phyloP scores from a whole-genome alignment of 345 rosid species.

The Gossypium stocksii region DNA sequence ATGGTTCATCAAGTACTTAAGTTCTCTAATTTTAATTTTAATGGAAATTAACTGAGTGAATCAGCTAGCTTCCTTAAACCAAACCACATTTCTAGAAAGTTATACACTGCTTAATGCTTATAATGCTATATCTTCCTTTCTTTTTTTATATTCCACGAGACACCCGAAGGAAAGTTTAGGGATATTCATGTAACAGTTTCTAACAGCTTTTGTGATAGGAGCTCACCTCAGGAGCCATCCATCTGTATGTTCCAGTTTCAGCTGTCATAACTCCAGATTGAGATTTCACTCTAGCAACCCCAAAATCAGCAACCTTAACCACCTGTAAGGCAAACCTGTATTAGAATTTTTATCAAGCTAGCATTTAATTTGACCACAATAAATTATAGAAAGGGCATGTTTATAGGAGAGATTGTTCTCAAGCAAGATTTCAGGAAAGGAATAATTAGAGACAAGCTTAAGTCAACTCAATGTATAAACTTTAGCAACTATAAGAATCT shows the following conservation, averaged over 20 bases:
- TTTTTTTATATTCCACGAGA: not conserved
- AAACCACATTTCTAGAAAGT: not conserved
- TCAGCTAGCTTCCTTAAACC: not conserved
- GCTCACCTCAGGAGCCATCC: constrained; percentile 99
- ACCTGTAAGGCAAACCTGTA: constrained; percentile 45
- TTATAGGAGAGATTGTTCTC: not conserved
- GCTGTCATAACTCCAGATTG: constrained; percentile 99
- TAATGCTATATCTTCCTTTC: not conserved
- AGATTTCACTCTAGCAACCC: constrained; percentile 90
- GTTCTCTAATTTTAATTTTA: not conserved
- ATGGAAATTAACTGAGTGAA: not conserved
- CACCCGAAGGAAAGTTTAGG: not conserved
- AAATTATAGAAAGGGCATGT: not conserved
- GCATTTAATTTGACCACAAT: not conserved
- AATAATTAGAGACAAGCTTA: not conserved
- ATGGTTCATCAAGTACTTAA: constrained; percentile 4
- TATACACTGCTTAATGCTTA: not conserved
- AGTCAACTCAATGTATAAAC: not conserved
- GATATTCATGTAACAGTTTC: not conserved
- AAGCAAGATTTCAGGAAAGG: not conserved
- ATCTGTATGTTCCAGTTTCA: constrained; percentile 98
- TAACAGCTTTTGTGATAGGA: not conserved
- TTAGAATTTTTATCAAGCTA: not conserved
- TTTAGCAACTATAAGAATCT: constrained; percentile 17
- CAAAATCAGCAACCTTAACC: constrained; percentile 98